Evolutionary conservation across 257 asterid species (phyloP).

Genomic region (Solanum okadae): DNA sequence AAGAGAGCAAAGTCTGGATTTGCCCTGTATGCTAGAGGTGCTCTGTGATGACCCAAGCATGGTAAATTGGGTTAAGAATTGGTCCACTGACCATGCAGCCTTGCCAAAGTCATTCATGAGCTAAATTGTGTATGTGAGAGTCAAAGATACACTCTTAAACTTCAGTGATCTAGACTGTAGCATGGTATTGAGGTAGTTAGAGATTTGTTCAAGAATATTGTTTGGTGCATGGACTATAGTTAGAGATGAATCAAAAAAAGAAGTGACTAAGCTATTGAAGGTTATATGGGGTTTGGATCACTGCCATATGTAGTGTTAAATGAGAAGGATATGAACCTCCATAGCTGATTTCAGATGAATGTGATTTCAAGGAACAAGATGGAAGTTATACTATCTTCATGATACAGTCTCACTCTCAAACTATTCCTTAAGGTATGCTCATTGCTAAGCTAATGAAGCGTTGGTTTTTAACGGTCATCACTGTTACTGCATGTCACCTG

Average conservation of each 20-base stretch:
- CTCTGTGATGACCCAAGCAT: not conserved
- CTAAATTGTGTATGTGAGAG: not conserved
- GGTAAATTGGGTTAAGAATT: not conserved
- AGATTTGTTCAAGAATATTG: not conserved
- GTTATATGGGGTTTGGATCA: not conserved
- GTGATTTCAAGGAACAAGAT: not conserved
- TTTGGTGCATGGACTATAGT: not conserved
- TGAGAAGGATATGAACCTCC: not conserved
- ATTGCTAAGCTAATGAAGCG: not conserved
- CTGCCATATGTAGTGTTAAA: not conserved
- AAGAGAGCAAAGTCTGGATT: not conserved
- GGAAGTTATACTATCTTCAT: not conserved
- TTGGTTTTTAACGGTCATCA: not conserved
- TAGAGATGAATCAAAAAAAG: not conserved
- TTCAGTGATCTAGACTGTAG: not conserved
- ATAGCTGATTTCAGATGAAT: not conserved
- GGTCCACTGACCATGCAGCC: not conserved
- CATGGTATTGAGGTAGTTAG: not conserved
- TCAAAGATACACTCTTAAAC: not conserved
- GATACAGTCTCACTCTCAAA: not conserved
- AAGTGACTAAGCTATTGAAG: not conserved
- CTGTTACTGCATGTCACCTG: not conserved
- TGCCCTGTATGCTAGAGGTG: not conserved
- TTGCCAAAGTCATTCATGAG: not conserved
- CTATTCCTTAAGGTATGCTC: not conserved